phyloP scores from a whole-genome alignment of 139 green algal genomes.

The Coelastrella sp. region DNA sequence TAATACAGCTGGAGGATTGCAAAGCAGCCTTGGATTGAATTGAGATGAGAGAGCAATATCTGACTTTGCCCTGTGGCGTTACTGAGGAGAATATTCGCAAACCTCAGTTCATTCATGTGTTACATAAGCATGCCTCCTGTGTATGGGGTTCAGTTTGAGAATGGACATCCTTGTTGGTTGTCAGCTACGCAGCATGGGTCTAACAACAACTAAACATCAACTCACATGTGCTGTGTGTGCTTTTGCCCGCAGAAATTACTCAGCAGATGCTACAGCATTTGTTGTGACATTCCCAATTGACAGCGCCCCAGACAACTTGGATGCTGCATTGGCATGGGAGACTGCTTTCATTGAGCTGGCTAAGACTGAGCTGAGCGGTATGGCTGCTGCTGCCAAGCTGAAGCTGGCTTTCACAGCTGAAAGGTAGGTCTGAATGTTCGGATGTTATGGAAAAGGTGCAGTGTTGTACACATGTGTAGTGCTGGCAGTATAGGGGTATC shows the following conservation, averaged over 20 bases:
- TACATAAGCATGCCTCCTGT: too few species aligned
- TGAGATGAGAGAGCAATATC: too few species aligned
- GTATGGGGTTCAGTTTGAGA: too few species aligned
- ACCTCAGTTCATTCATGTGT: too few species aligned
- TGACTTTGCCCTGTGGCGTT: too few species aligned
- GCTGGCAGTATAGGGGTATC: too few species aligned
- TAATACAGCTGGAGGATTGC: too few species aligned
- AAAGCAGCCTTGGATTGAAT: too few species aligned
- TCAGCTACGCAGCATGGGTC: background rate
- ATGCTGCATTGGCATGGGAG: conserved; percentile 86
- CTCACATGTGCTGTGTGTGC: background rate
- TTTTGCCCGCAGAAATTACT: conserved; percentile 67
- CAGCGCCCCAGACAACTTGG: conserved; percentile 52
- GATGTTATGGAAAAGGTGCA: too few species aligned
- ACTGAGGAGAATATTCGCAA: too few species aligned
- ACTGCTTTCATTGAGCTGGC: conserved; percentile 80
- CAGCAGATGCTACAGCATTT: conserved; percentile 82
- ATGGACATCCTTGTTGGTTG: too few species aligned
- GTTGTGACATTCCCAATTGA: conserved; percentile 86
- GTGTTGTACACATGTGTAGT: too few species aligned
- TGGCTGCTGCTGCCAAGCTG: conserved; percentile 66
- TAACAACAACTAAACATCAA: background rate
- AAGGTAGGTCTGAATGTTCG: conserved; percentile 48
- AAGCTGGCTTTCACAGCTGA: conserved; percentile 83
- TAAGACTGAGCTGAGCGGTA: conserved; percentile 44